These are phyloP conservation scores for Hanseniaspora uvarum DNA, from an alignment of 1,139 yeast species.

Conservation along the genomic window DNA sequence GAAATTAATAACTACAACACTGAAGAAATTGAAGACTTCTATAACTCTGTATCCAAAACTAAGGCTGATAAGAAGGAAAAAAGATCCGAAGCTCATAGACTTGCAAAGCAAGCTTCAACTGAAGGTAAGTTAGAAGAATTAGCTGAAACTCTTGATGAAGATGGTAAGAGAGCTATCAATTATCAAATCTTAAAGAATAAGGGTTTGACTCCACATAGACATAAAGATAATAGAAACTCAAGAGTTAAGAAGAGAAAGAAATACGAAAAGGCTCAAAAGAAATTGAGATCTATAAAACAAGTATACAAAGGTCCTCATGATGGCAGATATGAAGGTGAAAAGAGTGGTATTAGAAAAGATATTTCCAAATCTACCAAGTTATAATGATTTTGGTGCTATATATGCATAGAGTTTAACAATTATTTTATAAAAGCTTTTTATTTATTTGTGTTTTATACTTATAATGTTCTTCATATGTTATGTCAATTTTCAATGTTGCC, in stretches of 20 bases:
- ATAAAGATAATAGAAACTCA: slow-evolving; percentile 87
- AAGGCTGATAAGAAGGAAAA: slow-evolving; percentile 42
- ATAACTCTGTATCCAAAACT: slow-evolving; percentile 39
- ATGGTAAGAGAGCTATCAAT: slow-evolving; percentile 89
- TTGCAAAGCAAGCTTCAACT: slow-evolving; percentile 69
- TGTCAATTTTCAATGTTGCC: no score
- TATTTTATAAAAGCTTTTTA: slow-evolving; percentile 27
- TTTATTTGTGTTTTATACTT: slow-evolving; percentile 26
- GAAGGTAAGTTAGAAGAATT: slow-evolving; percentile 72
- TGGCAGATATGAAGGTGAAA: slow-evolving; percentile 87
- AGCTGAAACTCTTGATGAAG: slow-evolving; percentile 54
- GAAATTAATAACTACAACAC: slow-evolving; percentile 35
- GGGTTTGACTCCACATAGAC: slow-evolving; percentile 86
- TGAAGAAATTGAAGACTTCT: slow-evolving; percentile 35
- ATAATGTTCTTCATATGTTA: slow-evolving; percentile 20
- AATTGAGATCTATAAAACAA: slow-evolving; percentile 78
- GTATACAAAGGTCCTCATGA: slow-evolving; percentile 64
- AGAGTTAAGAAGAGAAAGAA: slow-evolving; percentile 97
- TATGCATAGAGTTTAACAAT: neutral
- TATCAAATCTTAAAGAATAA: slow-evolving; percentile 89
- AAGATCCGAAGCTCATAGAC: slow-evolving; percentile 56
- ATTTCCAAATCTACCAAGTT: slow-evolving; percentile 77
- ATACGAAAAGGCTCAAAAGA: slow-evolving; percentile 91
- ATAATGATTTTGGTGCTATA: slow-evolving; percentile 21
- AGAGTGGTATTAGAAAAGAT: slow-evolving; percentile 94